Evolutionary conservation across 305 asterid genomes (phyloP), one percentile per base, ranked within the genome.

Genomic region (Fraxinus sp.): DNA sequence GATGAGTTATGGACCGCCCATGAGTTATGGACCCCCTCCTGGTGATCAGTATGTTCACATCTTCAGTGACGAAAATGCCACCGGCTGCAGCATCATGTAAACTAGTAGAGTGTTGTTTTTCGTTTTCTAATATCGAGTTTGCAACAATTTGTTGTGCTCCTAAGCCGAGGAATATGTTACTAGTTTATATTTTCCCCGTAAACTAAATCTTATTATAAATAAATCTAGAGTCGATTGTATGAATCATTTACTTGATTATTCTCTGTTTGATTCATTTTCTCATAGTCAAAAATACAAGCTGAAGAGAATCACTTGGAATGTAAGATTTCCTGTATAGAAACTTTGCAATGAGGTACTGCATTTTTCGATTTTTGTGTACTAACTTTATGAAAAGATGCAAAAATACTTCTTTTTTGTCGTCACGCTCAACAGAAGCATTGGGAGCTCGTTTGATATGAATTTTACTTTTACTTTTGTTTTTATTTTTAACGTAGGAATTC

Each of bases 1-100:
- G 0, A 36, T 89, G 84, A 37, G 77, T 52, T 89, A 89, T 11
- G 92, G 92, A 0, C 90, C 90, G 0, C 86, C 88, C 1, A 85
- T 86, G 85, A 33, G 14, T 16, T 83, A 83, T 2, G 87, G 87
- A 1, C 83, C 85, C 2, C 87, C 87, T 3, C 91, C 91, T 5
- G 79, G 76, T 9, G 93, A 90, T 24, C 84, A 86, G 22, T 92
- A 87, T 14, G 87, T 94, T 16, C 91, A 92, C 35, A 90, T 91
- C 75, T 91, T 93, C 82, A 93, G 90, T 82, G 97, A 93, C 83
- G 97, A 93, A 86, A 93, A 93, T 9, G 88, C 97, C 7, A 83
- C 78, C 77, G 90, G 96, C 74, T 93, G 97, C 86, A 89, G 91
- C 79, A 78, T 93, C 5, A 93, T 93, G 97, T 92, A 87, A 90